Evolutionary conservation across 306 rosid genomes (phyloP).

Genomic region (Mimosa pudica): DNA sequence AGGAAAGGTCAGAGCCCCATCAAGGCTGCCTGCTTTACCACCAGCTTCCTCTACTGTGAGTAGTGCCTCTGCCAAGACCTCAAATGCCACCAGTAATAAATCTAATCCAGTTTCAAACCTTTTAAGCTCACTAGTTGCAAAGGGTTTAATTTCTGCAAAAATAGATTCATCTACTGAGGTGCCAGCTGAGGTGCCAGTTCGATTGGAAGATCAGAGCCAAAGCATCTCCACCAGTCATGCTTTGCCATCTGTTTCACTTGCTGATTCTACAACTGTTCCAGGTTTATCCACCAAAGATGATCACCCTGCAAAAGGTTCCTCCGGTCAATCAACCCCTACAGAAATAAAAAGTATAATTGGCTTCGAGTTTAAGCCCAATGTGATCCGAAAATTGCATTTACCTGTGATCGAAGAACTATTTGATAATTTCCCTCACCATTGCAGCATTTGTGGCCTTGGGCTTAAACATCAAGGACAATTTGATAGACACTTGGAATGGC

Average conservation of each 20-base stretch:
- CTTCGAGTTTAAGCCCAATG: constrained; percentile 75
- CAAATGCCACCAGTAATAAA: constrained; percentile 46
- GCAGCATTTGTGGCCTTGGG: constrained; percentile 66
- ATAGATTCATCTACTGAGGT: constrained; percentile 45
- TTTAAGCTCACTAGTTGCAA: constrained; percentile 84
- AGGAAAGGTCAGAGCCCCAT: constrained; percentile 50
- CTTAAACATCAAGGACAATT: constrained; percentile 66
- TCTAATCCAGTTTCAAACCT: constrained; percentile 76
- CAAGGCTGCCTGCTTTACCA: constrained; percentile 44
- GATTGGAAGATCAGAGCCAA: constrained; percentile 46
- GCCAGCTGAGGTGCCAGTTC: constrained; percentile 43
- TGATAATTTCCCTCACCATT: constrained; percentile 61
- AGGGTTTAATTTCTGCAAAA: constrained; percentile 90
- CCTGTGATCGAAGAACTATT: constrained; percentile 63
- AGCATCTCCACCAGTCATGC: constrained; percentile 42
- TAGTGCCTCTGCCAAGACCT: constrained; percentile 49
- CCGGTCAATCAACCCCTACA: constrained; percentile 39
- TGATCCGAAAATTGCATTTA: constrained; percentile 78
- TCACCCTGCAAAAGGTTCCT: constrained; percentile 45
- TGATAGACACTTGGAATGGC: constrained; percentile 85
- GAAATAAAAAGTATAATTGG: constrained; percentile 68
- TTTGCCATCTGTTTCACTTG: constrained; percentile 46
- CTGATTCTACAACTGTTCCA: constrained; percentile 49
- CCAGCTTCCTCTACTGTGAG: constrained; percentile 53
- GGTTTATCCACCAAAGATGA: constrained; percentile 46